These are phyloP conservation scores for Calonectria honghensis DNA, from an alignment of 2,329 filamentous ascomycete species.

Conservation along the genomic window DNA sequence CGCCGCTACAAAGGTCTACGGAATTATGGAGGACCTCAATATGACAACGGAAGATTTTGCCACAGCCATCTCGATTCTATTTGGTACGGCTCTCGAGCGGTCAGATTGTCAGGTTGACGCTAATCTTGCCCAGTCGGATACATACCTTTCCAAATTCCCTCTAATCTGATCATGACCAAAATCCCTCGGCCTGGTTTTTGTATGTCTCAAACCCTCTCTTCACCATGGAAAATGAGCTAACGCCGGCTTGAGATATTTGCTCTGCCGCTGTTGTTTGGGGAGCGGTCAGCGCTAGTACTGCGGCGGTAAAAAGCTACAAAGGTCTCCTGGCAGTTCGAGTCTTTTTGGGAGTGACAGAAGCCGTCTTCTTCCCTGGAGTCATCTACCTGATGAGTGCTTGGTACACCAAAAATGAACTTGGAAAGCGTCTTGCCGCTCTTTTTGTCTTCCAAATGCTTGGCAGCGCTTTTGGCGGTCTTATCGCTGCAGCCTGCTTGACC, in stretches of 20 bases:
- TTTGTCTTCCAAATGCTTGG: constrained; percentile 60
- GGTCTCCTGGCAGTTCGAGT: constrained; percentile 60
- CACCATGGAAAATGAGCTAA: background rate
- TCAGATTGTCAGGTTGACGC: background rate
- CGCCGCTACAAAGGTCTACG: constrained; percentile 62
- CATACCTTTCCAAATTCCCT: constrained; percentile 59
- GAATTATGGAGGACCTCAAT: constrained; percentile 62
- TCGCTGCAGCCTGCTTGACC: constrained; percentile 69
- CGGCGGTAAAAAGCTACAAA: constrained; percentile 58
- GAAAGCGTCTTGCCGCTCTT: constrained; percentile 59
- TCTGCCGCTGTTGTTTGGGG: constrained; percentile 65
- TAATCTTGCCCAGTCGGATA: constrained; percentile 1
- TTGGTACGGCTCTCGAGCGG: constrained; percentile 48
- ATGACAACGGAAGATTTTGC: constrained; percentile 61
- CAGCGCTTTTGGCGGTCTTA: constrained; percentile 70
- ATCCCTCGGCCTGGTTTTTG: constrained; percentile 64
- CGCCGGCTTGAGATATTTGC: constrained; percentile 45
- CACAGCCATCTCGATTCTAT: constrained; percentile 65
- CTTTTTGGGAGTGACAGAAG: constrained; percentile 61
- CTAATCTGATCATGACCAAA: constrained; percentile 69
- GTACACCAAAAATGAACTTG: constrained; percentile 63
- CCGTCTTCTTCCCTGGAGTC: constrained; percentile 63
- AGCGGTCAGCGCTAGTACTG: constrained; percentile 63
- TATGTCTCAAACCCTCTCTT: constrained; percentile 30
- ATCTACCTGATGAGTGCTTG: constrained; percentile 64